Percentiles rank a stretch among this genome's conserved stretches.
Evolutionary conservation across 1,139 yeast species (phyloP).

Genomic region (Candida pseudocylindracea): DNA sequence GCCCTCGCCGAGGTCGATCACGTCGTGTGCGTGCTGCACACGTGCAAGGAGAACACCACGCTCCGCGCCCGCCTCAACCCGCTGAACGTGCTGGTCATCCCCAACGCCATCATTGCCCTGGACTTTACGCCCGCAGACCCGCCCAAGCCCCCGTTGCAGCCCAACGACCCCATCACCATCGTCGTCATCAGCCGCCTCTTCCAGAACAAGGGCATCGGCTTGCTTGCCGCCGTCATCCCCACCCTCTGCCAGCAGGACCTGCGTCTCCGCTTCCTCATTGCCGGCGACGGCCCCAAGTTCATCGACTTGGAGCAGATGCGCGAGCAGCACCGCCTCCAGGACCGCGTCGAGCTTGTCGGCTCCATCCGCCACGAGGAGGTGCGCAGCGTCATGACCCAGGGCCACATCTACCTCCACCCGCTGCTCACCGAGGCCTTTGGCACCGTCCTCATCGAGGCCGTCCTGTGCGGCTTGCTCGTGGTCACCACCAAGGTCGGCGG

Average conservation of each 20-base stretch:
- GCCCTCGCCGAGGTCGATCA: conserved; percentile 76
- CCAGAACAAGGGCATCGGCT: conserved; percentile 93
- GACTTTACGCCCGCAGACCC: conserved; percentile 42
- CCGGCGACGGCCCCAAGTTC: conserved; percentile 95
- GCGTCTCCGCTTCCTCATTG: conserved; percentile 59
- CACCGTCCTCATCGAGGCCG: conserved; percentile 92
- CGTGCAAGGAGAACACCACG: conserved; percentile 91
- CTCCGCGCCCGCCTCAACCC: conserved; percentile 74
- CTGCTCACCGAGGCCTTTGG: conserved; percentile 96
- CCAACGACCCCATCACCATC: conserved; percentile 29
- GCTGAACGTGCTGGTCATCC: conserved; percentile 63
- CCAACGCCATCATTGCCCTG: conserved; percentile 78
- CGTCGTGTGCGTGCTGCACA: conserved; percentile 87
- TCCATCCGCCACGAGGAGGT: conserved; percentile 85
- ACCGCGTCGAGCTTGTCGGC: conserved; percentile 70
- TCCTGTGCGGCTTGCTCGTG: conserved; percentile 82
- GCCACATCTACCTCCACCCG: conserved; percentile 87
- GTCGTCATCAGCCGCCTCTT: conserved; percentile 82
- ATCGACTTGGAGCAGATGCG: conserved; percentile 90
- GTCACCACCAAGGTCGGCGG: conserved; percentile 97
- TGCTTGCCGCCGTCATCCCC: conserved; percentile 73
- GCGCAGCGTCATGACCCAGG: conserved; percentile 78
- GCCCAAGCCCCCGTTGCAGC: conserved; percentile 2
- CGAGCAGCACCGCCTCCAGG: conserved; percentile 69
- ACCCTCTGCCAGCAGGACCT: conserved; percentile 44